Evolutionary conservation across 345 rosid species (phyloP), one percentile per base, ranked within the genome.

Genomic region (Raphanus raphanistrum): DNA sequence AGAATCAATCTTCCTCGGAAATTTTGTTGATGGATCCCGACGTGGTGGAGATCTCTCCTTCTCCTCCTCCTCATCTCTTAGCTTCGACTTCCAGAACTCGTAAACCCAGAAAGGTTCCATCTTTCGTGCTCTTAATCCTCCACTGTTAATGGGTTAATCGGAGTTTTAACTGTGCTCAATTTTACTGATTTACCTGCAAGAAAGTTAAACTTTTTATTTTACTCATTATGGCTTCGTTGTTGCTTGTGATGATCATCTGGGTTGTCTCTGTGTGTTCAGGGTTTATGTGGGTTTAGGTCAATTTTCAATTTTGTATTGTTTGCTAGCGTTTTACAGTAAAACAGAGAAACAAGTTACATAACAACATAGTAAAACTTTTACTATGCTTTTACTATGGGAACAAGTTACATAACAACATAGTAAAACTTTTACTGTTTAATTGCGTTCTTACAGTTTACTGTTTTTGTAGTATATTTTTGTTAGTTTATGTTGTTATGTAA

Each of bases 11-110:
- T 75, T 66, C 26, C 55, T n/a, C 7, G 59, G 66, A 50, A 50
- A 15, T 50, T n/a, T 50, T 16, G 21, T n/a, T 15, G 55, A 50
- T 92, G 91, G 97, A 90, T 71, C 86, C 91, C 2, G 91, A 89
- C 48, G 90, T 90, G 58, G 83, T 86, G 76, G 97, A 92, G 84
- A 84, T 89, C 81, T 77, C 88, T 21, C 87, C 89, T 48, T 25
- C 69, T 84, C 84, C 72, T 21, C 21, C 21, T 21, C 21, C 21
- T 21, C 21, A 21, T 21, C 21, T 21, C 25, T 6, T 73, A 45
- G 77, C 74, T 79, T 83, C 84, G 38, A n/a, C 75, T 64, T 71
- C 82, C n/a, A 78, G 76, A 50, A 74, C 63, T 74, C 68, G 79
- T 8, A 89, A 83, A 79, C 81, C 72, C 25, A 90, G 85, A 72